Conservation (phyloP, 1,139 yeast genomes). For the Entelexis paramagnoliae region DNA sequence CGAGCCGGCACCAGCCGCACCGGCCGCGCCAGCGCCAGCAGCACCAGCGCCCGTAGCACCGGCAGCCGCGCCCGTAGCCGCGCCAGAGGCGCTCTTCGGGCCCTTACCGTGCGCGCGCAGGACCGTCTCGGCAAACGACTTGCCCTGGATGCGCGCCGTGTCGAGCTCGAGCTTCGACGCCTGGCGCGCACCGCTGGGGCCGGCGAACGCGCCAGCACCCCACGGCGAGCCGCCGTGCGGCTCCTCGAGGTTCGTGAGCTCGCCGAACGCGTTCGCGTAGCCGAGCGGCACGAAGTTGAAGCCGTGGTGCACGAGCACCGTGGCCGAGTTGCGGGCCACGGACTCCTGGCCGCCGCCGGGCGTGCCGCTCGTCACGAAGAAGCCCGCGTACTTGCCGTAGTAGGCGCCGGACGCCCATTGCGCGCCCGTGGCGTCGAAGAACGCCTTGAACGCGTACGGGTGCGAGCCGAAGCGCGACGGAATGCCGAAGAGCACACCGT, state of each 20-base stretch:
- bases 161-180: slow-evolving; percentile 56
- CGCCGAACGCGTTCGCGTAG: slow-evolving; percentile 52
- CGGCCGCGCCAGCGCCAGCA: slow-evolving; percentile 37
- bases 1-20: slow-evolving; percentile 14
- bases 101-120: slow-evolving; percentile 32
- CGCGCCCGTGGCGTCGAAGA: slow-evolving; percentile 75
- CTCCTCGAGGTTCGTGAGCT: slow-evolving; percentile 52
- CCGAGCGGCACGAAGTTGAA: slow-evolving; percentile 73
- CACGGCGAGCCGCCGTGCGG: slow-evolving; percentile 78
- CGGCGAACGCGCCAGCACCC: slow-evolving; percentile 84
- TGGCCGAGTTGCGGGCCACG: slow-evolving; percentile 53
- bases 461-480: slow-evolving; percentile 77
- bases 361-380: slow-evolving; percentile 69
- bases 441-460: slow-evolving; percentile 73
- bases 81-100: neutral
- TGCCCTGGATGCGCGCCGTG: slow-evolving; percentile 56
- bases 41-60: slow-evolving; percentile 24
- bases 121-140: slow-evolving; percentile 44
- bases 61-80: slow-evolving; percentile 10
- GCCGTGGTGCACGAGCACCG: slow-evolving; percentile 69
- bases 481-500: slow-evolving; percentile 68
- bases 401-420: slow-evolving; percentile 71
- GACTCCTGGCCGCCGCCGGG: slow-evolving; percentile 80
- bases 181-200: slow-evolving; percentile 66
- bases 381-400: slow-evolving; percentile 64